Percentiles rank a stretch among this genome's conserved stretches.
Conservation (phyloP, 164 flowering plant species). For the Warburgia ugandensis region DNA sequence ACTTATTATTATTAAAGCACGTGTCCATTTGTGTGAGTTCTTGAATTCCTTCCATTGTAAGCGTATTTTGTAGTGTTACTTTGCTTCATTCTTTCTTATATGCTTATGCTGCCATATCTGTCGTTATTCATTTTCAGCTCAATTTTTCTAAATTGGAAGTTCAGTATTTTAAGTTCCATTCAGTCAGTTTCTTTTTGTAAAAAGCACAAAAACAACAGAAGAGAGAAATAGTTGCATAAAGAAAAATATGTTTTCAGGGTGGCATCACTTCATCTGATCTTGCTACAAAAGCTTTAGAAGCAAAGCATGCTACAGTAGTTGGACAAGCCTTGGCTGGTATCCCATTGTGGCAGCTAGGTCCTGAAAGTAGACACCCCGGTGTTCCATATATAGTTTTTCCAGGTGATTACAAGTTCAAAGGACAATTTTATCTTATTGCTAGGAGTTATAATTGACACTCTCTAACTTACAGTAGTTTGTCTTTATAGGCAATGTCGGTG, state of each 20-base stretch:
- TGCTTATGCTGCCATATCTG: no score
- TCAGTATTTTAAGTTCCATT: not conserved
- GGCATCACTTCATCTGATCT: conserved; percentile 98
- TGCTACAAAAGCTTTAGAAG: conserved; percentile 92
- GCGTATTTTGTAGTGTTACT: no score
- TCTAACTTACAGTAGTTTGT: not conserved
- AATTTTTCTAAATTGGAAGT: not conserved
- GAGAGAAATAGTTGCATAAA: not conserved
- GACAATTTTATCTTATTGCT: not conserved
- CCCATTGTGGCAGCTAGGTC: conserved; percentile 95
- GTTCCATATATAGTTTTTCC: conserved; percentile 98
- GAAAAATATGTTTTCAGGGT: conserved; percentile 40
- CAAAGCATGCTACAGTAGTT: conserved; percentile 68
- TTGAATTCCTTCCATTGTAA: no score
- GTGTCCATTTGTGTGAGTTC: no score
- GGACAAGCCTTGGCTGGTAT: conserved; percentile 98
- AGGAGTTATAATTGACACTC: not conserved
- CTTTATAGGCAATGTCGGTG: conserved; percentile 88
- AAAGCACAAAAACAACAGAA: no score
- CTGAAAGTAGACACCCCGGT: conserved; percentile 93
- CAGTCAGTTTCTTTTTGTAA: no score
- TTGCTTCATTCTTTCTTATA: no score
- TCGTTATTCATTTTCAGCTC: no score
- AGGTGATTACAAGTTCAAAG: conserved; percentile 33
- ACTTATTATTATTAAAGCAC: no score